These are phyloP conservation scores for Epichloe amarillans DNA, from an alignment of 2,329 filamentous ascomycete species.

Conservation along the genomic window DNA sequence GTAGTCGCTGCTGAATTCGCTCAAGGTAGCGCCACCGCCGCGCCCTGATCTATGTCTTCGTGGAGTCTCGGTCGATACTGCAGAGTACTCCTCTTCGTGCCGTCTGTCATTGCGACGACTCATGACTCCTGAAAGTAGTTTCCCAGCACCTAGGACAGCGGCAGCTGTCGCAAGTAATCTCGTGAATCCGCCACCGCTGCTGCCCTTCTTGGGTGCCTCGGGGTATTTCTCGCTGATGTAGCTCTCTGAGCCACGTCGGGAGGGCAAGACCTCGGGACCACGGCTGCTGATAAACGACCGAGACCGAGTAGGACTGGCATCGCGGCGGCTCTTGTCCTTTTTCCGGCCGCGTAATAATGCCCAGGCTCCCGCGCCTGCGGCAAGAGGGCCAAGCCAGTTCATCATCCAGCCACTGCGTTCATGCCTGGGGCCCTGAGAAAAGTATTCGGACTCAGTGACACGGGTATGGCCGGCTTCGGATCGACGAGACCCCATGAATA, in stretches of 20 bases:
- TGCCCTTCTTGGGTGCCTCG: constrained; percentile 28
- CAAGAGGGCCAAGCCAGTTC: constrained; percentile 37
- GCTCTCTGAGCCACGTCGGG: constrained; percentile 40
- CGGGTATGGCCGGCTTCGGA: constrained; percentile 32
- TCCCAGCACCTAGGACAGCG: constrained; percentile 48
- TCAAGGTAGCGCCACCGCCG: constrained; percentile 25
- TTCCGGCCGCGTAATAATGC: constrained; percentile 33
- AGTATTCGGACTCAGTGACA: constrained; percentile 28
- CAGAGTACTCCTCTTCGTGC: constrained; percentile 47
- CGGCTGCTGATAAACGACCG: constrained; percentile 23
- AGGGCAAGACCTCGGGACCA: constrained; percentile 37
- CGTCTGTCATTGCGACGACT: constrained; percentile 35
- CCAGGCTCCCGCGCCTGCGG: constrained; percentile 36
- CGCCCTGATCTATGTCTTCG: constrained; percentile 30
- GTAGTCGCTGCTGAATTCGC: constrained; percentile 39
- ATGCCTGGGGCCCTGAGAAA: constrained; percentile 19
- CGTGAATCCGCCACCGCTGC: constrained; percentile 40
- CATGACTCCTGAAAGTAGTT: constrained; percentile 45
- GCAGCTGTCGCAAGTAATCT: constrained; percentile 47
- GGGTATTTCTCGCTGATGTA: constrained; percentile 55
- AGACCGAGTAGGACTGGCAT: constrained; percentile 26
- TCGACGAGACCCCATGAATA: constrained; percentile 45
- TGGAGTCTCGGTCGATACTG: constrained; percentile 48
- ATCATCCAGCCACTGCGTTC: constrained; percentile 21
- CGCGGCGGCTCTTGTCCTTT: constrained; percentile 28